A percentile compares a stretch with the other conserved stretches of the same genome.
Evolutionary conservation across 2,329 filamentous ascomycete species (phyloP).

Genomic region (Alternaria rosae): DNA sequence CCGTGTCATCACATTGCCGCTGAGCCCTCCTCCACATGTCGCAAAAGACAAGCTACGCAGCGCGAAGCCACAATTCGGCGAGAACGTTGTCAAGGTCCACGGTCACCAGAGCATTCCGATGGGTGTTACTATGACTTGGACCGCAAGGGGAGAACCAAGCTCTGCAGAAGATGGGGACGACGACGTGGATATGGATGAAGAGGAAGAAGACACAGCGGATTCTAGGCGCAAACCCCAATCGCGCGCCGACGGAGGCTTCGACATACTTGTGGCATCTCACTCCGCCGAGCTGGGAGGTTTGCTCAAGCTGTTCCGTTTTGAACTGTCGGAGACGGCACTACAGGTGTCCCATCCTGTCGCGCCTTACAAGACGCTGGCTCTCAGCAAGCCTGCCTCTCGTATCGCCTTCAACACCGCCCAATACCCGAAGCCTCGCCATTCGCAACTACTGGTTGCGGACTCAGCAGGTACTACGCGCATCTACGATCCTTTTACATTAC

Average conservation of each 20-base stretch:
- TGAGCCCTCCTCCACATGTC: conserved; percentile 59
- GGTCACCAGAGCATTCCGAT: conserved; percentile 61
- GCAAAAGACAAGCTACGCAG: conserved; percentile 36
- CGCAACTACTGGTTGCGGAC: conserved; percentile 63
- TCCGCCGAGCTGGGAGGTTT: conserved; percentile 51
- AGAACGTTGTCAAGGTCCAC: conserved; percentile 59
- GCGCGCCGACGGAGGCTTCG: conserved; percentile 41
- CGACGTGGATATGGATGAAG: conserved; percentile 48
- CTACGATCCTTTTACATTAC: conserved; percentile 61
- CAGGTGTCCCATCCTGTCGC: conserved; percentile 48
- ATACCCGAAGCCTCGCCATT: conserved; percentile 61
- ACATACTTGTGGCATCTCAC: conserved; percentile 52
- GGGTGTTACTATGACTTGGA: conserved; percentile 63
- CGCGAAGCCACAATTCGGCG: conserved; percentile 45
- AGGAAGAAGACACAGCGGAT: conserved; percentile 28
- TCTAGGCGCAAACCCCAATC: conserved; percentile 26
- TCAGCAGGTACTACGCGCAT: conserved; percentile 64
- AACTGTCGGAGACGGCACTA: conserved; percentile 45
- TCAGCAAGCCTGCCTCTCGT: conserved; percentile 59
- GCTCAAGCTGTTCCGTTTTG: conserved; percentile 52
- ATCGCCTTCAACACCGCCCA: conserved; percentile 63
- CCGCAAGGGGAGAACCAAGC: conserved; percentile 36
- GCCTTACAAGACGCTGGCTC: conserved; percentile 57
- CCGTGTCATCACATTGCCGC: conserved; percentile 62
- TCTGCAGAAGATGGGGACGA: conserved; percentile 29